Conservation (phyloP, 2,329 filamentous ascomycete genomes). For the Colletotrichum lindemuthianum region DNA sequence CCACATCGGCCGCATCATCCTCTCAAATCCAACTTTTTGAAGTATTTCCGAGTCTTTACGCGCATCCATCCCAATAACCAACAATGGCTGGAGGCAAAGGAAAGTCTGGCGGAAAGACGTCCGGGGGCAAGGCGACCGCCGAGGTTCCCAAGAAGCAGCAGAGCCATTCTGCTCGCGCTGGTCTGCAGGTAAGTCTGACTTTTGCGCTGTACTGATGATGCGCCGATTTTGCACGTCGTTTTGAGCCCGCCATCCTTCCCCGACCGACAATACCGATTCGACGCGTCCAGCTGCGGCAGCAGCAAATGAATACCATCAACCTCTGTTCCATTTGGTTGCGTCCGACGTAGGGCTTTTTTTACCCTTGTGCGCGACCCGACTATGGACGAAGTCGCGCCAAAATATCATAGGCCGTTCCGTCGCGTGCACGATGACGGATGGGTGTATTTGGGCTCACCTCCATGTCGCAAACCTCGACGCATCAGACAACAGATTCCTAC, state of each 20-base stretch:
- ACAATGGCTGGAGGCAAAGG: constrained; percentile 89
- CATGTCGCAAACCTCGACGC: constrained; percentile 25
- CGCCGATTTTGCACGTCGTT: constrained; percentile 34
- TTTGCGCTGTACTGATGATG: constrained; percentile 36
- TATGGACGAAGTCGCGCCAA: not conserved
- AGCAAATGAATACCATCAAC: not conserved
- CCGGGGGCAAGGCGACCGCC: constrained; percentile 77
- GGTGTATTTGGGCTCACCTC: constrained; percentile 2
- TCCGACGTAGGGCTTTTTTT: not conserved
- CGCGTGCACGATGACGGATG: constrained; percentile 23
- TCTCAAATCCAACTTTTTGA: no score
- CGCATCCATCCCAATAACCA: constrained; percentile 34
- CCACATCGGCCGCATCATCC: no score
- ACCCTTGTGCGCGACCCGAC: constrained; percentile 8
- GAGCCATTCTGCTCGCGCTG: constrained; percentile 95
- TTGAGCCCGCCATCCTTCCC: constrained; percentile 30
- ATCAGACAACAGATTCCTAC: constrained; percentile 17
- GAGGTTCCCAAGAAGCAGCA: constrained; percentile 85
- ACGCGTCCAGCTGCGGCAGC: constrained; percentile 31
- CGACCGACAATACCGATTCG: constrained; percentile 28
- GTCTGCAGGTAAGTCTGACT: constrained; percentile 81
- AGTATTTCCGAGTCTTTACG: constrained; percentile 12
- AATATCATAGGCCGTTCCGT: constrained; percentile 7
- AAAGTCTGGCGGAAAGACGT: constrained; percentile 90
- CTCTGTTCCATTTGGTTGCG: not conserved